A percentile compares a stretch with the other conserved stretches of the same genome.
phyloP scores from a whole-genome alignment of 2,329 filamentous ascomycete species.

The Torrubiellomyces zombiae region DNA sequence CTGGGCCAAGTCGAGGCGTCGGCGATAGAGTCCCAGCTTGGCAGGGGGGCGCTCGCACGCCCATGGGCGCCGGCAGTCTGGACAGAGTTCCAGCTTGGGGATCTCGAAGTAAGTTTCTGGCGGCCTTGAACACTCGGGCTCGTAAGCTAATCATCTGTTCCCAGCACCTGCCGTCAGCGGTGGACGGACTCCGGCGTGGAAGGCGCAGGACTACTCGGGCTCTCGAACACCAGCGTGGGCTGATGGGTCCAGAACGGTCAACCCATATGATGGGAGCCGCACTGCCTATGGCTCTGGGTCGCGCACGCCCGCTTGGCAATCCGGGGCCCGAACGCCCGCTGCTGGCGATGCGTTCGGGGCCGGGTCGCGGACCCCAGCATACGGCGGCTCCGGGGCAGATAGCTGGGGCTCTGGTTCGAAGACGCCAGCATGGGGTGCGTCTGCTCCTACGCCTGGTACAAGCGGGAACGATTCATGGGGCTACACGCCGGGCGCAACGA shows the following conservation, averaged over 20 bases:
- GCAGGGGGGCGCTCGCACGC: slow-evolving; percentile 52
- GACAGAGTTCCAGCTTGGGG: slow-evolving; percentile 69
- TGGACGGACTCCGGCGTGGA: slow-evolving; percentile 48
- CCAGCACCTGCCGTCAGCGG: slow-evolving; percentile 40
- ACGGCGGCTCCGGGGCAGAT: slow-evolving; percentile 31
- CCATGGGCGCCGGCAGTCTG: slow-evolving; percentile 38
- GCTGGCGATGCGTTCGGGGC: slow-evolving; percentile 42
- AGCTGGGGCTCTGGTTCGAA: slow-evolving; percentile 54
- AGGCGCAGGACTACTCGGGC: slow-evolving; percentile 32
- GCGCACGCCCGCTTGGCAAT: slow-evolving; percentile 63
- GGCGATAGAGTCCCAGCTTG: slow-evolving; percentile 35
- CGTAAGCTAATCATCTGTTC: background rate
- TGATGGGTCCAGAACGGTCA: slow-evolving; percentile 49
- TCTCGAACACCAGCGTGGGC: slow-evolving; percentile 56
- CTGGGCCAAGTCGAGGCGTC: slow-evolving; percentile 27
- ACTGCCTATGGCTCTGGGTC: slow-evolving; percentile 62
- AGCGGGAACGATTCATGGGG: slow-evolving; percentile 44
- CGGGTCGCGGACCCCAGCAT: slow-evolving; percentile 54
- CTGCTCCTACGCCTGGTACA: slow-evolving; percentile 40
- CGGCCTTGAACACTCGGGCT: too few species aligned
- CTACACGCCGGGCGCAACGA: slow-evolving; percentile 34
- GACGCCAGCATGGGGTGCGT: slow-evolving; percentile 56
- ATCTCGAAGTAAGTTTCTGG: slow-evolving; percentile 42
- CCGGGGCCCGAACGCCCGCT: slow-evolving; percentile 57
- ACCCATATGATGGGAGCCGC: slow-evolving; percentile 56